Conservation (phyloP, 768 basidiomycete genomes). For the Fistulinella prunicolor region DNA sequence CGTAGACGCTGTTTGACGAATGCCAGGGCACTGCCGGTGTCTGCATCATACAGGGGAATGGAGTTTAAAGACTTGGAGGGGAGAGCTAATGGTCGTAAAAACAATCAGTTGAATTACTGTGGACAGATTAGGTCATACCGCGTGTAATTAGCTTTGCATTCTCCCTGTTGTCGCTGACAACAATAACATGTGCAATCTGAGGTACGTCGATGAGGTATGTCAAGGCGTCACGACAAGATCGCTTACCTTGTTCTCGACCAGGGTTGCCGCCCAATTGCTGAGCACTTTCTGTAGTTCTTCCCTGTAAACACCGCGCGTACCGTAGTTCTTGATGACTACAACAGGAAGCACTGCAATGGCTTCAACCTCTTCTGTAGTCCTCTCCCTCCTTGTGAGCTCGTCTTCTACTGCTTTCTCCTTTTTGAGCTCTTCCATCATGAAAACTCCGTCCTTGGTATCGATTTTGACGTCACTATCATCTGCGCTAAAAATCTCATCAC, state of each 20-base stretch:
- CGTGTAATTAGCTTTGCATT: conserved; percentile 81
- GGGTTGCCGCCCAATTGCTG: conserved; percentile 78
- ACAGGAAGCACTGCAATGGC: conserved; percentile 70
- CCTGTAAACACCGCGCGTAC: conserved; percentile 50
- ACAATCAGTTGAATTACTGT: neutral
- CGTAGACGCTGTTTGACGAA: conserved; percentile 79
- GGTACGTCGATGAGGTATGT: neutral
- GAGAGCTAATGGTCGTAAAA: conserved; percentile 49
- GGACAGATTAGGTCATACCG: conserved; percentile 40
- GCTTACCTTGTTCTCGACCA: conserved; percentile 77
- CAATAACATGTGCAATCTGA: conserved; percentile 87
- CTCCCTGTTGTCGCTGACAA: conserved; percentile 87
- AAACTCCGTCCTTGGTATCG: conserved; percentile 3
- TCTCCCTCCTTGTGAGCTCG: conserved; percentile 30
- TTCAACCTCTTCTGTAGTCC: conserved; percentile 43
- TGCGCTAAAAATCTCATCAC: conserved; percentile 58
- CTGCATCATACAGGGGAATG: conserved; percentile 84
- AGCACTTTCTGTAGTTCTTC: conserved; percentile 75
- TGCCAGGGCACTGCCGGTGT: conserved; percentile 69
- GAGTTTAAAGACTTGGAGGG: conserved; percentile 79
- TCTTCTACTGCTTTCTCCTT: conserved; percentile 32
- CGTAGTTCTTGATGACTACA: conserved; percentile 82
- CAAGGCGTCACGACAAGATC: neutral
- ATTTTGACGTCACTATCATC: conserved; percentile 31
- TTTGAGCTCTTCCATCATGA: conserved; percentile 18